Evolutionary conservation across 139 green algal genomes (phyloP).

Genomic region (Asterochloris sp.): DNA sequence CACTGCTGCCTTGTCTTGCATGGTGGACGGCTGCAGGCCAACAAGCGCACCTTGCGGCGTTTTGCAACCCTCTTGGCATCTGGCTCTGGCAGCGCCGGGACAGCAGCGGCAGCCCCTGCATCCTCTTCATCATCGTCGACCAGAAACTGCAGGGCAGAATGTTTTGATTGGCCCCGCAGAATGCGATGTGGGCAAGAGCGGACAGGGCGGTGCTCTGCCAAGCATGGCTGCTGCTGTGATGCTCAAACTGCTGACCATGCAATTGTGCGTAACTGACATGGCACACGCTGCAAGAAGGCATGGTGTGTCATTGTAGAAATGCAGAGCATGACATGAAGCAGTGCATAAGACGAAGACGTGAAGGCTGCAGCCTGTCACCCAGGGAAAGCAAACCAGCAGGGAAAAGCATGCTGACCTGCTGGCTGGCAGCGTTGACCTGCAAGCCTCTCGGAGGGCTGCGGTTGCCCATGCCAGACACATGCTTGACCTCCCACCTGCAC

Average conservation of each 20-base stretch:
- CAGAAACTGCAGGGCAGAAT: background rate
- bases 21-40: background rate
- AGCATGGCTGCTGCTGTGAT: too few species aligned
- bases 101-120: conserved; percentile 1
- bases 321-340: background rate
- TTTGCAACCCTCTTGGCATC: background rate
- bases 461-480: conserved; percentile 18
- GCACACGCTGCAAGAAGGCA: background rate
- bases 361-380: background rate
- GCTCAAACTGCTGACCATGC: too few species aligned
- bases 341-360: background rate
- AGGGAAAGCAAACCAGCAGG: background rate
- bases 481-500: conserved; percentile 36
- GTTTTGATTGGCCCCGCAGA: too few species aligned
- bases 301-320: background rate
- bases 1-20: conserved; percentile 2
- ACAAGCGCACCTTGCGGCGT: background rate
- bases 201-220: too few species aligned
- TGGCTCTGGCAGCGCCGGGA: background rate
- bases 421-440: conserved; percentile 22
- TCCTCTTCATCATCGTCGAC: conserved; percentile 5
- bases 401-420: conserved; percentile 43
- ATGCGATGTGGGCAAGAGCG: too few species aligned
- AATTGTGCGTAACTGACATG: background rate
- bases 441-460: conserved; percentile 37